Evolutionary conservation across 2,329 filamentous ascomycete species (phyloP).

Genomic region (Colletotrichum horii): DNA sequence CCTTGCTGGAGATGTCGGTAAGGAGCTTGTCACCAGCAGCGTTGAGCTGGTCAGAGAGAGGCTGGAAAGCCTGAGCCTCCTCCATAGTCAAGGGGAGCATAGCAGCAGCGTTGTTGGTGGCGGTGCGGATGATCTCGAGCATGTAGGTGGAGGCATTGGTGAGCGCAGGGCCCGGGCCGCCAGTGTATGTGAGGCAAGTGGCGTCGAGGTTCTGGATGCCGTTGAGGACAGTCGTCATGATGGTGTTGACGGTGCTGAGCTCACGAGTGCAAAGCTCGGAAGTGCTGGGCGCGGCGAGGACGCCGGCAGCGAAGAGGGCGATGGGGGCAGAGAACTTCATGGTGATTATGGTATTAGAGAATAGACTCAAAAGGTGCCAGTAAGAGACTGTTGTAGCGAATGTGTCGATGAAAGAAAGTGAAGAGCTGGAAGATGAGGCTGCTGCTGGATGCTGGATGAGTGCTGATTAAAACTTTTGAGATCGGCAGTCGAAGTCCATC

Average conservation of each 20-base stretch:
- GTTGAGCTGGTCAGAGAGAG: slow-evolving; percentile 18
- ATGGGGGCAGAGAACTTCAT: slow-evolving; percentile 15
- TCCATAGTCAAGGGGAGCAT: slow-evolving; percentile 13
- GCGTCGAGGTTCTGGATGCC: slow-evolving; percentile 9
- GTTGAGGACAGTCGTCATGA: slow-evolving; percentile 19
- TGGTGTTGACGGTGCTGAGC: slow-evolving; percentile 13
- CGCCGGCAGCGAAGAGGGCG: slow-evolving; percentile 12
- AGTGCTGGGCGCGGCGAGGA: background rate
- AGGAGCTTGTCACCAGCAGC: slow-evolving; percentile 19
- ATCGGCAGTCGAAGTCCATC: background rate
- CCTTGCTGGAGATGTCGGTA: slow-evolving; percentile 5
- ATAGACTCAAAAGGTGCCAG: background rate
- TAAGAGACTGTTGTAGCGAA: background rate
- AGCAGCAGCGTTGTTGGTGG: slow-evolving; percentile 12
- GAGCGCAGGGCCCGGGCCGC: slow-evolving; percentile 10
- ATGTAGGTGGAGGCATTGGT: background rate
- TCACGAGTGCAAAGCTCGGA: slow-evolving; percentile 6
- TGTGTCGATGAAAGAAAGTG: background rate
- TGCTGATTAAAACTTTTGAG: background rate
- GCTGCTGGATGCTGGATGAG: background rate
- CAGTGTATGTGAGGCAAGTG: background rate
- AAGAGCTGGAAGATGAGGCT: background rate
- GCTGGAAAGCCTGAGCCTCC: slow-evolving; percentile 21
- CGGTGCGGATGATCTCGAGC: slow-evolving; percentile 16
- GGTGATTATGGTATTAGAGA: background rate